Conservation (phyloP, 345 rosid species). For the Raphanus raphanistrum region DNA sequence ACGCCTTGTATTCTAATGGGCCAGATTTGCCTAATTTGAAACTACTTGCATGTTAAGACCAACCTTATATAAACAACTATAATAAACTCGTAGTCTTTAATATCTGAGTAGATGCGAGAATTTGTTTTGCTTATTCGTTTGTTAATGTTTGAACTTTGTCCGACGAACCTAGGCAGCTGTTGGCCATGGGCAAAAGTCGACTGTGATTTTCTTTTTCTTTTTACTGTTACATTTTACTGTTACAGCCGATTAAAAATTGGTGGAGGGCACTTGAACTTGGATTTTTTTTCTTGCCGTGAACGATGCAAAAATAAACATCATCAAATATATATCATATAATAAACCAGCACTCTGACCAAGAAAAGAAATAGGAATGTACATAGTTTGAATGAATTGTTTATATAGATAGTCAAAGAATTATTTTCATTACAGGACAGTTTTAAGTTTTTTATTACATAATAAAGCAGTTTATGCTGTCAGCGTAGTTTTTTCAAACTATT, state of each 20-base stretch:
- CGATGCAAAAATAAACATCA: not conserved
- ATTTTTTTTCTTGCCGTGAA: not conserved
- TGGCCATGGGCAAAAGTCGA: not conserved
- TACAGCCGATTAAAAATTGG: not conserved
- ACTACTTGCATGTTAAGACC: not conserved
- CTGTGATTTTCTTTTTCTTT: not conserved
- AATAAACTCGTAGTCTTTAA: not conserved
- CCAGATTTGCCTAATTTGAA: not conserved
- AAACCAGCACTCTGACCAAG: not conserved
- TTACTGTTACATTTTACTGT: not conserved
- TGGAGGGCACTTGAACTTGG: constrained; percentile 1
- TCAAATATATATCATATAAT: not conserved
- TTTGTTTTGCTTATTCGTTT: constrained; percentile 4
- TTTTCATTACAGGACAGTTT: no score
- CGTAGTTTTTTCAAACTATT: no score
- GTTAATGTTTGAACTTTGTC: not conserved
- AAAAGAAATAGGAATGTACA: no score
- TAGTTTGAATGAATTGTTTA: no score
- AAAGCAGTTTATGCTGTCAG: no score
- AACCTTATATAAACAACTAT: not conserved
- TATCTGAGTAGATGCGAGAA: not conserved
- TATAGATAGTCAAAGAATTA: no score
- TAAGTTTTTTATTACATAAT: no score
- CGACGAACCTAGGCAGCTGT: not conserved
- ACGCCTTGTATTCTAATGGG: not conserved